Evolutionary conservation across 2,329 filamentous ascomycete genomes (phyloP), one percentile per base, ranked within the genome.

Genomic region (Harringtonia aguacate): DNA sequence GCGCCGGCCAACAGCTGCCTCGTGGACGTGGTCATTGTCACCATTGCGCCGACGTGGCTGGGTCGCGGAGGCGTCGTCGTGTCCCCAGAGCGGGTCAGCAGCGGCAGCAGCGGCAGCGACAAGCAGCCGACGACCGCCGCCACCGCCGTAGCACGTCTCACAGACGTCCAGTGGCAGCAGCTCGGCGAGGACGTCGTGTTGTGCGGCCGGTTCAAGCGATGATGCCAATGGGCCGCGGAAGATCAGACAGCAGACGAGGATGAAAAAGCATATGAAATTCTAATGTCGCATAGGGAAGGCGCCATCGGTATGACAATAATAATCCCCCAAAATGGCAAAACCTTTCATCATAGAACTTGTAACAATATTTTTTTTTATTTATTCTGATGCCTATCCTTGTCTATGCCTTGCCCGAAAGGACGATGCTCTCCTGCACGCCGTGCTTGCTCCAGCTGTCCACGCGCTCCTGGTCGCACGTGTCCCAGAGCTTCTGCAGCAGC

Each of bases 21-120:
- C 9, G 69, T 70, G 35, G 75, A 86, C 56, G 82, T 82, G 3
- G 80, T 95, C 39, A 84, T 97, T 54, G 72, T 95, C 46, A 95
- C 90, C 0, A 79, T 95, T 55, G 88, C 90, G 4, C 90, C 90
- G 9, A 86, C 80, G 0, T 97, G 87, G 77, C 70, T 97, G n/a
- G 90, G 90, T 2, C 71, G 75, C 47, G 86, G 85, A 3, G 87
- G 87, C 8, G 85, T 95, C 10, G 71, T 79, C 12, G 86, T 95
- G 3, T 81, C 78, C 38, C 90, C 89, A 2, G 68, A 76, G 18
- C 69, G 77, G 29, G 72, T 70, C 34, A 55, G 60, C 3, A 70
- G 72, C 45, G 60, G 63, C 3, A 58, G 69, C 17, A 77, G 73
- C 3, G 70, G 72, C 45, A 60, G 63, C 3, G 58, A 69, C 17